A percentile compares a stretch with the other conserved stretches of the same genome.
Evolutionary conservation across 768 basidiomycete genomes (phyloP).

Genomic region (Leccinum arenicola): DNA sequence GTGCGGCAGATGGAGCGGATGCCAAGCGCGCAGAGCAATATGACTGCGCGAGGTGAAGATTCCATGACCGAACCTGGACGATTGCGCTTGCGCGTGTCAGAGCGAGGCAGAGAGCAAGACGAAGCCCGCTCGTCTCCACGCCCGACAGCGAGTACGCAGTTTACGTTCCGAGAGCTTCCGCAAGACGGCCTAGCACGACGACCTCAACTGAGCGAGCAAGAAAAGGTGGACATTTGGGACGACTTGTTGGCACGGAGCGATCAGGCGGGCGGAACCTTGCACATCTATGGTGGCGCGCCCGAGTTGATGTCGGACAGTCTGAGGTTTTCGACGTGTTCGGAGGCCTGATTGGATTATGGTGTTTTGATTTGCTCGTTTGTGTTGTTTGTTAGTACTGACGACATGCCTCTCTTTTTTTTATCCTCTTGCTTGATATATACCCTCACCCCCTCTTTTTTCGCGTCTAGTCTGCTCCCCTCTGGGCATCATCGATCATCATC

Average conservation of each 20-base stretch:
- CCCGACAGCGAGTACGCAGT: conserved; percentile 24
- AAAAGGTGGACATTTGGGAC: conserved; percentile 73
- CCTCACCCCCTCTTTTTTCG: neutral
- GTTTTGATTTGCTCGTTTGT: neutral
- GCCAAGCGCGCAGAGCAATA: conserved; percentile 29
- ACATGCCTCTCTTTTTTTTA: neutral
- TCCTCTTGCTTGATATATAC: neutral
- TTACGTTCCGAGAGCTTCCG: conserved; percentile 50
- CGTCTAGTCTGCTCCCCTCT: neutral
- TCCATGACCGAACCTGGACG: conserved; percentile 6
- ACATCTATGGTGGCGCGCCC: conserved; percentile 36
- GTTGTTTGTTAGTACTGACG: neutral
- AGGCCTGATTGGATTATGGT: conserved; percentile 5
- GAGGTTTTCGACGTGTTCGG: conserved; percentile 35
- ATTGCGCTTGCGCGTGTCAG: neutral
- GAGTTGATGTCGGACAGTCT: conserved; percentile 44
- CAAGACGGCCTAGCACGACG: conserved; percentile 26
- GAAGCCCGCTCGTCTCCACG: conserved; percentile 1
- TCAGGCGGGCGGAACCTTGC: conserved; percentile 71
- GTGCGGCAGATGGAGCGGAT: conserved; percentile 20
- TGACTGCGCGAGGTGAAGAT: conserved; percentile 23
- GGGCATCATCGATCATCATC: too few relatives aligned
- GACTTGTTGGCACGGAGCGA: conserved; percentile 64
- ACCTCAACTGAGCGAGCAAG: conserved; percentile 54
- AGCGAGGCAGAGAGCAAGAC: conserved; percentile 6